Evolutionary conservation across 352 stramenopile genomes (phyloP).

Genomic region (Pythium phragmiticola): DNA sequence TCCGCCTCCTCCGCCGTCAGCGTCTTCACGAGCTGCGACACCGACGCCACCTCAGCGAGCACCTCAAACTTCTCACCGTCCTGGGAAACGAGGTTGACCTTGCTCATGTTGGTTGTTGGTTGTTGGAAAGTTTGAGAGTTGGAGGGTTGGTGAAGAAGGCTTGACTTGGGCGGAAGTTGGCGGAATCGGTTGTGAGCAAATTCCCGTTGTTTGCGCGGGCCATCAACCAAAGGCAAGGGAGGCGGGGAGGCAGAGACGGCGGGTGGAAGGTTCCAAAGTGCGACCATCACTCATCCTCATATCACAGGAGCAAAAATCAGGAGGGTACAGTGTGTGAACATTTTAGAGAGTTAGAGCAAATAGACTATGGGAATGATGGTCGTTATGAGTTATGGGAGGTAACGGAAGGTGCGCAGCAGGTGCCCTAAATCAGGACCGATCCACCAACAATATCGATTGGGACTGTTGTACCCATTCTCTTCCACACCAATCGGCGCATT

Average conservation of each 20-base stretch:
- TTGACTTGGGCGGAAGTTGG: neutral
- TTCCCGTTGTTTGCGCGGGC: slow-evolving; percentile 1
- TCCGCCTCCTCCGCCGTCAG: slow-evolving; percentile 40
- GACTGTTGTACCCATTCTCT: neutral
- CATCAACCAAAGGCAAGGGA: slow-evolving; percentile 1
- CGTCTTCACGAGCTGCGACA: slow-evolving; percentile 58
- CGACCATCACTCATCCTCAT: slow-evolving; percentile 8
- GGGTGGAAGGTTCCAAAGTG: slow-evolving; percentile 2
- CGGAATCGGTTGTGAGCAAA: slow-evolving; percentile 9
- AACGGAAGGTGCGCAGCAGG: neutral
- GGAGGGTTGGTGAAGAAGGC: neutral
- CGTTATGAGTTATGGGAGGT: neutral
- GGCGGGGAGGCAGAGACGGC: neutral
- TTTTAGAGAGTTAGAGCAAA: neutral
- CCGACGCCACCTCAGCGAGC: slow-evolving; percentile 30
- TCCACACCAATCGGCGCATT: neutral
- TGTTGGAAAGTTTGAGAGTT: neutral
- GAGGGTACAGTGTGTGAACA: too few relatives aligned
- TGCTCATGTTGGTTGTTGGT: slow-evolving; percentile 22
- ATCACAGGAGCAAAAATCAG: too few relatives aligned
- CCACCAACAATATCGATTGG: neutral
- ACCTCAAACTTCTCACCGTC: slow-evolving; percentile 62
- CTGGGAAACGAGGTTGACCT: slow-evolving; percentile 53
- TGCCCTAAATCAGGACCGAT: neutral
- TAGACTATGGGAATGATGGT: neutral